Percentiles rank a stretch among this genome's conserved stretches.
Evolutionary conservation across 208 protist species (phyloP).

Genomic region (Novymonas esmeraldas): DNA sequence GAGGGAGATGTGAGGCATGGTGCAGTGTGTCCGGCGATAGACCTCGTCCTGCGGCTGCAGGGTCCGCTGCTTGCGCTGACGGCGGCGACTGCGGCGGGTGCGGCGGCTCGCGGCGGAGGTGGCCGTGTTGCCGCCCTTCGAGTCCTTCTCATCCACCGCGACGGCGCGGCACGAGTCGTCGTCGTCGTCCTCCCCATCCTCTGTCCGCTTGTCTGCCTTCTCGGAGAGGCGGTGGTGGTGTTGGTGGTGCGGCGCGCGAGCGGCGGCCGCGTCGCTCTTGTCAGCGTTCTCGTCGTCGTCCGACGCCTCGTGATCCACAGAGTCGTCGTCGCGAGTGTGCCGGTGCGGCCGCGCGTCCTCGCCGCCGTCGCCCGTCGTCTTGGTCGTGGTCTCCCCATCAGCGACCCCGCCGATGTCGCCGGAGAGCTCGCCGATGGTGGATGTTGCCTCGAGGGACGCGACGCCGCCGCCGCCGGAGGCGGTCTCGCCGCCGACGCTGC

Average conservation of each 20-base stretch:
- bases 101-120: conserved; percentile 26
- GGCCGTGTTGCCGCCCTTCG: conserved; percentile 13
- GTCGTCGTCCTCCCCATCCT: conserved; percentile 4
- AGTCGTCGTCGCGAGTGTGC: conserved; percentile 6
- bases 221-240: no score
- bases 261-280: not conserved
- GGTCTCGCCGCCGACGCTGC: conserved; percentile 11
- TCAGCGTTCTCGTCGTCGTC: conserved; percentile 15
- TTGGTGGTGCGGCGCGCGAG: not conserved
- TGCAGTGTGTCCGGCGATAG: conserved; percentile 47
- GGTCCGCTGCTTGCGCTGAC: conserved; percentile 42
- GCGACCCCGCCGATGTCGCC: not conserved
- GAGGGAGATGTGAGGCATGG: conserved; percentile 33
- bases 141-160: conserved; percentile 17
- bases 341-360: conserved; percentile 4
- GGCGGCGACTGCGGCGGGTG: conserved; percentile 41
- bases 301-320: conserved; percentile 3
- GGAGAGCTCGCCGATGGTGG: not conserved
- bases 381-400: not conserved
- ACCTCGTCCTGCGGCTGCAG: conserved; percentile 53
- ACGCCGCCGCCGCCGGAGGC: conserved; percentile 3
- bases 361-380: not conserved
- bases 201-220: not conserved
- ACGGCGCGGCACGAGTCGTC: conserved; percentile 5
- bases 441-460: not conserved